Evolutionary conservation across 176 grass and related monocot species (phyloP).

Genomic region (Carex kokanica): DNA sequence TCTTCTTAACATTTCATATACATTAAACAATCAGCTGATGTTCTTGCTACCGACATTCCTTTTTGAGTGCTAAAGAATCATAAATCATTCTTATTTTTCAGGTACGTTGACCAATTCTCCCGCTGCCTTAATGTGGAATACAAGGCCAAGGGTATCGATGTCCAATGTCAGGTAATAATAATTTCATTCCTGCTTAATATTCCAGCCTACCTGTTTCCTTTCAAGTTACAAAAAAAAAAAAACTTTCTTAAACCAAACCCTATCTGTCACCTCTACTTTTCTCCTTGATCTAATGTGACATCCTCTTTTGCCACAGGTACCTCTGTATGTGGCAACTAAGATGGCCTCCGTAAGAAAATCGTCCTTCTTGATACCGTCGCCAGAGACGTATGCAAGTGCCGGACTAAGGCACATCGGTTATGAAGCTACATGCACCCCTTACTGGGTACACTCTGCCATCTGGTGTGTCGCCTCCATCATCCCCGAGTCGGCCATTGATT

Average conservation of each 20-base stretch:
- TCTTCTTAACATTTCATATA: neutral
- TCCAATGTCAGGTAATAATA: constrained; percentile 75
- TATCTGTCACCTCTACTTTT: neutral
- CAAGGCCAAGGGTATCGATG: constrained; percentile 91
- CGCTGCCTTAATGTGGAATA: constrained; percentile 87
- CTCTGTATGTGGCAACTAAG: constrained; percentile 84
- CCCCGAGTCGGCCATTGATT: constrained; percentile 53
- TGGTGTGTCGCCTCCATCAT: constrained; percentile 69
- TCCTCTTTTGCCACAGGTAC: constrained; percentile 39
- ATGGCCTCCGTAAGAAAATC: constrained; percentile 81
- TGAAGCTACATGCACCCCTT: constrained; percentile 70
- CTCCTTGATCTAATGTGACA: neutral
- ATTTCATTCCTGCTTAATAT: constrained; percentile 11
- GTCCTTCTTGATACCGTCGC: constrained; percentile 69
- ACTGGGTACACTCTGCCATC: constrained; percentile 73
- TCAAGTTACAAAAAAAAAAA: constrained; percentile 9
- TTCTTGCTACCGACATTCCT: neutral
- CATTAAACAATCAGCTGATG: neutral
- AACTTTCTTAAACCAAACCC: neutral
- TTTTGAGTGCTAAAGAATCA: neutral
- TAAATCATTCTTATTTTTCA: constrained; percentile 22
- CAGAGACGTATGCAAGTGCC: constrained; percentile 65
- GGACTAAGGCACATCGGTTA: constrained; percentile 74
- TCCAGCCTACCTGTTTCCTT: neutral
- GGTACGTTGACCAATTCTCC: constrained; percentile 87